Evolutionary conservation across 768 basidiomycete species (phyloP).

Genomic region (Tricholomella constricta): DNA sequence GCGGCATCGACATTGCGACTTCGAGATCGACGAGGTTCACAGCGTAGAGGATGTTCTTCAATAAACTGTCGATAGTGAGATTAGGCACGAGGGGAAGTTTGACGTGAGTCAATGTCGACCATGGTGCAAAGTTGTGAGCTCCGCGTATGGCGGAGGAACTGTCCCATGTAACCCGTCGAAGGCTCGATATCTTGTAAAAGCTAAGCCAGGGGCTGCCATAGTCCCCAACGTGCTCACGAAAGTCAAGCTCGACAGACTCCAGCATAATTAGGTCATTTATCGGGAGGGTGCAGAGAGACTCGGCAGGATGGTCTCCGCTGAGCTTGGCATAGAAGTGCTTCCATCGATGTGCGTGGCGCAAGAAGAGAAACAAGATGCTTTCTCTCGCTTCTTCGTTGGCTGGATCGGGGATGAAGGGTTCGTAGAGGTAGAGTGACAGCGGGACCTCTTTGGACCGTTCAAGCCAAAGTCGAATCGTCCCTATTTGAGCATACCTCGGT

Average conservation of each 20-base stretch:
- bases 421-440: background rate
- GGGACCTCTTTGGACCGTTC: background rate
- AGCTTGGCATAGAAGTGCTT: background rate
- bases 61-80: background rate
- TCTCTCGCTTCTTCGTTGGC: background rate
- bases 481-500: constrained; percentile 1
- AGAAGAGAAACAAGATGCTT: background rate
- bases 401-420: background rate
- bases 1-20: constrained; percentile 6
- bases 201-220: background rate
- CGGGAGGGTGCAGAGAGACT: background rate
- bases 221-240: background rate
- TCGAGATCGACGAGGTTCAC: constrained; percentile 5
- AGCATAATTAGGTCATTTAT: background rate
- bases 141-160: background rate
- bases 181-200: background rate
- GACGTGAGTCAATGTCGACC: constrained; percentile 6
- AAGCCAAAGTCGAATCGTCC: constrained; percentile 6
- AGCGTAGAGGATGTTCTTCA: background rate
- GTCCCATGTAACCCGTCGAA: background rate
- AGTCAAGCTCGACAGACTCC: constrained; percentile 4
- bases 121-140: background rate
- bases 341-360: background rate
- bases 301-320: background rate
- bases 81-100: background rate